phyloP scores from a whole-genome alignment of 805 yeast genomes.

The Lipomyces yamadae region DNA sequence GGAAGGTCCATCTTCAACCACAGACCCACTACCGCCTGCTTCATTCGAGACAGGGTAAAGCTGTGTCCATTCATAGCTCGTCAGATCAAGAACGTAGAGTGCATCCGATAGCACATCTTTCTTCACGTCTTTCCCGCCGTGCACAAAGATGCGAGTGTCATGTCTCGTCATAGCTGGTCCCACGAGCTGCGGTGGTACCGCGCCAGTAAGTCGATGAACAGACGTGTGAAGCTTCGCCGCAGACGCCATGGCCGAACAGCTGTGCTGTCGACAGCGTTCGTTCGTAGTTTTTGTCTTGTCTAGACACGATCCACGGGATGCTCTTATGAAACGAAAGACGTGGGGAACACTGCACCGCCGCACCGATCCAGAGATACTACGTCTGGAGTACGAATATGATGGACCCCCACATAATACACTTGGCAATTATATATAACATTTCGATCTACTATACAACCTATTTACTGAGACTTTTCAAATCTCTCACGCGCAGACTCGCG shows the following conservation, averaged over 20 bases:
- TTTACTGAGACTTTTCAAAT: conserved; percentile 12
- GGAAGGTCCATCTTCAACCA: conserved; percentile 18
- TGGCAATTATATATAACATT: too few relatives aligned
- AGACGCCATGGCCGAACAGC: conserved; percentile 4
- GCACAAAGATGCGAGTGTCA: conserved; percentile 19
- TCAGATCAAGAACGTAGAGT: conserved; percentile 31
- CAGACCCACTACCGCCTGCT: not conserved
- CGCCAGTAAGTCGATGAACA: conserved; percentile 20
- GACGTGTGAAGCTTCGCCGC: conserved; percentile 11
- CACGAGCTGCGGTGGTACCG: conserved; percentile 30
- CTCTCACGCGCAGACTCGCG: conserved; percentile 12
- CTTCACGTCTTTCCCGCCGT: conserved; percentile 29
- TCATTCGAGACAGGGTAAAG: conserved; percentile 13
- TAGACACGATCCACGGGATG: not conserved
- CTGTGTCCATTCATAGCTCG: conserved; percentile 19
- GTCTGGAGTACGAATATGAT: too few relatives aligned
- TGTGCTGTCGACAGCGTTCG: not conserved
- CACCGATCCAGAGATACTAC: too few relatives aligned
- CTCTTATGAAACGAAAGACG: not conserved
- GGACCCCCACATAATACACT: too few relatives aligned
- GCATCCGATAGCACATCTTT: conserved; percentile 15
- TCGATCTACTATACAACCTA: too few relatives aligned
- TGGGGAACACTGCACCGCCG: too few relatives aligned
- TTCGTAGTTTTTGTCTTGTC: not conserved
- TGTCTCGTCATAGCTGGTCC: conserved; percentile 26